Percentiles rank a stretch among this genome's conserved stretches.
Evolutionary conservation across 441 rosid genomes (phyloP).

Genomic region (Jatropha multifida): DNA sequence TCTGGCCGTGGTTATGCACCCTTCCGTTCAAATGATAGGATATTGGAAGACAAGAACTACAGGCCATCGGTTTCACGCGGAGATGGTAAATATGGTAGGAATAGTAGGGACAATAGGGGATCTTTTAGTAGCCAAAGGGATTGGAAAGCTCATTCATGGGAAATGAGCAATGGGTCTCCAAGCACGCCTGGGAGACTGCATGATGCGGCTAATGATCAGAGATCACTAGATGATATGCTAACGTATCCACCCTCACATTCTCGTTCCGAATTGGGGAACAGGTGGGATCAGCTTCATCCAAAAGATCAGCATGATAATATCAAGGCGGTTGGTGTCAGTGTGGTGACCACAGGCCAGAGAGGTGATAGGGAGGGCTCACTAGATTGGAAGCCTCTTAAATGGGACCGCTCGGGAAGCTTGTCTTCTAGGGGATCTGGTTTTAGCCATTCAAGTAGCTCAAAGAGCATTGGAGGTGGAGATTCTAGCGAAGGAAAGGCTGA

Average conservation of each 20-base stretch:
- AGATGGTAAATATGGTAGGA: constrained; percentile 74
- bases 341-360: constrained; percentile 45
- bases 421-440: constrained; percentile 90
- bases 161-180: constrained; percentile 62
- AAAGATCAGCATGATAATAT: constrained; percentile 57
- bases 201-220: constrained; percentile 55
- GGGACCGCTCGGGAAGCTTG: constrained; percentile 85
- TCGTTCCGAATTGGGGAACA: constrained; percentile 47
- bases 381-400: constrained; percentile 78
- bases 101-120: constrained; percentile 60
- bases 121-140: constrained; percentile 66
- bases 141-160: constrained; percentile 74
- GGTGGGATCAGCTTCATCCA: constrained; percentile 48
- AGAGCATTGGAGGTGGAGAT: constrained; percentile 76
- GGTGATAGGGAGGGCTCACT: constrained; percentile 55
- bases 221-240: constrained; percentile 61
- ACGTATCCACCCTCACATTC: constrained; percentile 34
- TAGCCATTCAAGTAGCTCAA: constrained; percentile 91
- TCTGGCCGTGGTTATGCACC: constrained; percentile 60
- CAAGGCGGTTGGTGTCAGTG: constrained; percentile 41
- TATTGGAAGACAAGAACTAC: constrained; percentile 58
- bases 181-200: constrained; percentile 38
- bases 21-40: constrained; percentile 56
- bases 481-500: constrained; percentile 65
- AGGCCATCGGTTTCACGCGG: constrained; percentile 55